These are phyloP conservation scores for Dendrobium huoshanense DNA, from an alignment of 106 monocot genomes.

Conservation along the genomic window DNA sequence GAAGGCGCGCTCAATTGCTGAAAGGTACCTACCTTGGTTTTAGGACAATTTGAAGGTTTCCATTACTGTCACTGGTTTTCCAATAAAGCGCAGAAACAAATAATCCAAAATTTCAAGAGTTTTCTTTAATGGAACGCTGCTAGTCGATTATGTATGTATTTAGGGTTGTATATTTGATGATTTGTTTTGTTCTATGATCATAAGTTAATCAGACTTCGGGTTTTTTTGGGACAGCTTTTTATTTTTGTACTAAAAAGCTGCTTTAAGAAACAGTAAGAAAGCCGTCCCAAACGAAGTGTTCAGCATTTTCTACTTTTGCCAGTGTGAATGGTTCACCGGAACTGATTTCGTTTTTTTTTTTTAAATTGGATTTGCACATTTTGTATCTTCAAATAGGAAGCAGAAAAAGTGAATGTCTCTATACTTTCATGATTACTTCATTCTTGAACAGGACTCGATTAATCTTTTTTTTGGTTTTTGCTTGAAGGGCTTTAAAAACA, in stretches of 20 bases:
- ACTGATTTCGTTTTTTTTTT: neutral
- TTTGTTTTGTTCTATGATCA: too few relatives aligned
- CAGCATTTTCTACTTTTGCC: neutral
- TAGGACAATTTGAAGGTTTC: neutral
- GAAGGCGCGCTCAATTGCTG: slow-evolving; percentile 83
- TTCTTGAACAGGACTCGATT: neutral
- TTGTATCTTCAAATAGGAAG: neutral
- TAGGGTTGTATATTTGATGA: neutral
- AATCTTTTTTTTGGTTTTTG: slow-evolving; percentile 3
- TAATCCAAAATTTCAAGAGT: too few relatives aligned
- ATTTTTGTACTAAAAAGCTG: too few relatives aligned
- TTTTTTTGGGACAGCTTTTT: too few relatives aligned
- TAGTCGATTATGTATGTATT: neutral
- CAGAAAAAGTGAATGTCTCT: neutral
- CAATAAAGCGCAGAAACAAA: neutral
- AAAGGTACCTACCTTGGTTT: slow-evolving; percentile 39
- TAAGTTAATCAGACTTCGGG: neutral
- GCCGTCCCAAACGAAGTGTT: too few relatives aligned
- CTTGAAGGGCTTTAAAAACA: slow-evolving; percentile 73
- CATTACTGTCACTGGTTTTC: neutral
- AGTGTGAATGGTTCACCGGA: neutral
- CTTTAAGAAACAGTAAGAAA: too few relatives aligned
- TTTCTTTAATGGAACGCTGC: too few relatives aligned
- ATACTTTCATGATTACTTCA: neutral
- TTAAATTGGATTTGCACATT: neutral